Conservation (phyloP, 106 monocot genomes). For the Vanilla planifolia region DNA sequence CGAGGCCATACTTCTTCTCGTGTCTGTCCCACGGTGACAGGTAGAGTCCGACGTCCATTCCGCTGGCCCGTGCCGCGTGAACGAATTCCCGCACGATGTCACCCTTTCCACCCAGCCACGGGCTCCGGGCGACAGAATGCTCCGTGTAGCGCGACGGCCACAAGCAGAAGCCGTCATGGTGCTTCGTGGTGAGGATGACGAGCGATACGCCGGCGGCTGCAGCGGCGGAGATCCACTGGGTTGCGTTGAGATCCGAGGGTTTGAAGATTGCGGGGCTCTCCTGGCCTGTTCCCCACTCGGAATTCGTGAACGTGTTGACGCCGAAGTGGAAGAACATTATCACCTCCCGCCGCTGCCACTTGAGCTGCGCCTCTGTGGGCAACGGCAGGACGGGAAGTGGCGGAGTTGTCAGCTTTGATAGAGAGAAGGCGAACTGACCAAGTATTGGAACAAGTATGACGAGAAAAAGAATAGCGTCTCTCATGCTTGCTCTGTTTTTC, state of each 20-base stretch:
- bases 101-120: slow-evolving; percentile 58
- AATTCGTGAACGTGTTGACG: slow-evolving; percentile 88
- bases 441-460: slow-evolving; percentile 23
- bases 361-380: slow-evolving; percentile 65
- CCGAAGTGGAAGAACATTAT: slow-evolving; percentile 97
- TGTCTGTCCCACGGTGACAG: slow-evolving; percentile 96
- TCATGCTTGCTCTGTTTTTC: not conserved
- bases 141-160: slow-evolving; percentile 78
- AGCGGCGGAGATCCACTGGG: slow-evolving; percentile 66
- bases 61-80: slow-evolving; percentile 35
- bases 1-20: slow-evolving; percentile 59
- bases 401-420: slow-evolving; percentile 18
- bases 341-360: slow-evolving; percentile 83
- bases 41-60: slow-evolving; percentile 68
- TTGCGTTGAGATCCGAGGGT: slow-evolving; percentile 44
- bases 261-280: slow-evolving; percentile 53
- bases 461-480: not conserved
- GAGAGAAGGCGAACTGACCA: not conserved
- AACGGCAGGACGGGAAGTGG: slow-evolving; percentile 62
- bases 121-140: slow-evolving; percentile 58
- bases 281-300: slow-evolving; percentile 80
- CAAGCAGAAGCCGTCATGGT: slow-evolving; percentile 95
- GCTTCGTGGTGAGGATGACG: slow-evolving; percentile 75
- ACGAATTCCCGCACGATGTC: slow-evolving; percentile 67
- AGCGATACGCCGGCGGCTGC: slow-evolving; percentile 42